Conservation (phyloP, 495 filamentous ascomycete species). For the Penicillium longicatenatum region DNA sequence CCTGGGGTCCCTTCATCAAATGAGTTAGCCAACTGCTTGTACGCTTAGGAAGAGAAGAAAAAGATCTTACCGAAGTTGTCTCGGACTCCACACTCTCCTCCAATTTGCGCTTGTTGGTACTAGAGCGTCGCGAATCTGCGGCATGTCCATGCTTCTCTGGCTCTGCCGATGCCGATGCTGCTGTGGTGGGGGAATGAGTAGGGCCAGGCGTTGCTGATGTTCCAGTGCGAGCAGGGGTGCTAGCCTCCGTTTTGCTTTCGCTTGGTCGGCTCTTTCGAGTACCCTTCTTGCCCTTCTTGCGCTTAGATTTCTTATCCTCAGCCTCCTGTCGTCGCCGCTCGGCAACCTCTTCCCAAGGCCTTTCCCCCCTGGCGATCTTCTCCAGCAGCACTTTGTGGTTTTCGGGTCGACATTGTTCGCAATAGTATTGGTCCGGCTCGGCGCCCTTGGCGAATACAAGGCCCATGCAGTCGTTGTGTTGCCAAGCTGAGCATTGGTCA, state of each 20-base stretch:
- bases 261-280: conserved; percentile 41
- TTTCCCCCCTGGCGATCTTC: conserved; percentile 75
- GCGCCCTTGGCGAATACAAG: conserved; percentile 74
- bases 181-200: conserved; percentile 22
- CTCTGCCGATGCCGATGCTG: conserved; percentile 27
- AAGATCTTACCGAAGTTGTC: conserved; percentile 27
- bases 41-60: neutral
- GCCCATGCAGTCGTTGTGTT: conserved; percentile 95
- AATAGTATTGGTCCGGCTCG: conserved; percentile 79
- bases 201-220: conserved; percentile 35
- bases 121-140: conserved; percentile 30
- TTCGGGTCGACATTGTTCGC: conserved; percentile 84
- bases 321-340: conserved; percentile 53
- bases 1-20: conserved; percentile 37
- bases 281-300: conserved; percentile 52
- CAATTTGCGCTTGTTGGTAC: conserved; percentile 49
- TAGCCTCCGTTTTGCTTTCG: conserved; percentile 41
- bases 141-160: conserved; percentile 36
- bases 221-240: conserved; percentile 35
- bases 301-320: conserved; percentile 50
- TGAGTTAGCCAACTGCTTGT: conserved; percentile 12
- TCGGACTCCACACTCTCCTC: conserved; percentile 42
- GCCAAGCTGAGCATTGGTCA: conserved; percentile 89
- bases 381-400: conserved; percentile 75
- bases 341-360: conserved; percentile 76